These are phyloP conservation scores for Pseudoturritis turrita DNA, from an alignment of 345 rosid species.

Conservation along the genomic window DNA sequence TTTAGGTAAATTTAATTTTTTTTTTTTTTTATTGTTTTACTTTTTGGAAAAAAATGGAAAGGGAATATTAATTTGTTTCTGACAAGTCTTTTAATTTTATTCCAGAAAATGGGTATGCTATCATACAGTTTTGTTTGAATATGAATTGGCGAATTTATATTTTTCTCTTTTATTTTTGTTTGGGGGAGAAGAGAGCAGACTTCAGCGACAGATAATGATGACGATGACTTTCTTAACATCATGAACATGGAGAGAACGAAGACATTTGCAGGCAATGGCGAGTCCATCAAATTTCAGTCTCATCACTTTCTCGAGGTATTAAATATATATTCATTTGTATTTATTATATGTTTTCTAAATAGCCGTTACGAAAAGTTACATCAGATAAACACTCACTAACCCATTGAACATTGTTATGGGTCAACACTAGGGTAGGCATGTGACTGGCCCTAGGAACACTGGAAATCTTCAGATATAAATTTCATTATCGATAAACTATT, in stretches of 20 bases:
- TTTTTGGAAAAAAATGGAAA: conserved; percentile 10
- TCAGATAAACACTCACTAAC: conserved; percentile 15
- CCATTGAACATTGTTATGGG: conserved; percentile 22
- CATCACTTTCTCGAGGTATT: conserved; percentile 33
- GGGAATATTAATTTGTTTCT: conserved; percentile 31
- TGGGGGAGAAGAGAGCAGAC: conserved; percentile 31
- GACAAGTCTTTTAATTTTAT: conserved; percentile 31
- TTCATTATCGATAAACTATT: neutral
- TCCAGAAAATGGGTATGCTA: conserved; percentile 26
- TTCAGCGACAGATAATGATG: conserved; percentile 34
- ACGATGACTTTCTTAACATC: conserved; percentile 34
- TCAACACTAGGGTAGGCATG: conserved; percentile 22
- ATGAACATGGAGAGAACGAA: conserved; percentile 34
- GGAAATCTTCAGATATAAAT: neutral
- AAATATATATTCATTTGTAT: neutral
- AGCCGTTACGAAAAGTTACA: conserved; percentile 21
- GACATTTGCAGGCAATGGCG: conserved; percentile 30
- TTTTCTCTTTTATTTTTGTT: neutral
- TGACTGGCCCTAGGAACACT: neutral
- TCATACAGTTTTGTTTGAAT: conserved; percentile 31
- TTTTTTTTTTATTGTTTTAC: neutral
- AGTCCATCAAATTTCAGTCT: conserved; percentile 33
- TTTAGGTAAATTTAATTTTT: conserved; percentile 22
- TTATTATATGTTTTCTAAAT: neutral
- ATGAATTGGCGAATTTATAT: conserved; percentile 23